A percentile compares a stretch with the other conserved stretches of the same genome.
These are phyloP conservation scores for Anisodus tanguticus DNA, from an alignment of 257 asterid genomes.

Conservation along the genomic window DNA sequence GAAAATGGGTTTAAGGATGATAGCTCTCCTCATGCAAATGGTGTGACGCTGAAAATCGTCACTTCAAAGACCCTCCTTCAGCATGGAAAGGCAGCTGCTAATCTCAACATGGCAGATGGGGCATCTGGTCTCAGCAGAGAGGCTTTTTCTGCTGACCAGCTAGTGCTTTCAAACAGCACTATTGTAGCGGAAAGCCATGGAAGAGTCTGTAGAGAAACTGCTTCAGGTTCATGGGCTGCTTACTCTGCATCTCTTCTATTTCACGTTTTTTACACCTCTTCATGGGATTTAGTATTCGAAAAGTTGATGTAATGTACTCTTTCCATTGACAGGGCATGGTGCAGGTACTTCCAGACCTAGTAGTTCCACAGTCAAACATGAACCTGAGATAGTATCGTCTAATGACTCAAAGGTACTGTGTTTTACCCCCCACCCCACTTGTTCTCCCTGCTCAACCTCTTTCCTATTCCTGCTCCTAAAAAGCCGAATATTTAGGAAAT, in stretches of 20 bases:
- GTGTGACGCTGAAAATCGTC: slow-evolving; percentile 35
- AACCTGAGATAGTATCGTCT: slow-evolving; percentile 41
- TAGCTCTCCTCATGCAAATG: slow-evolving; percentile 34
- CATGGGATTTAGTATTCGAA: slow-evolving; percentile 34
- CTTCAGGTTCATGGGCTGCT: slow-evolving; percentile 48
- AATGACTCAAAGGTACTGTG: slow-evolving; percentile 61
- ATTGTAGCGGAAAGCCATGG: slow-evolving; percentile 43
- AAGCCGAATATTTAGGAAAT: not conserved
- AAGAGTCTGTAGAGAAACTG: slow-evolving; percentile 41
- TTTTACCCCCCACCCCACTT: not conserved
- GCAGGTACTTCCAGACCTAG: slow-evolving; percentile 48
- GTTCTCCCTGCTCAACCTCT: not conserved
- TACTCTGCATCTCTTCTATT: slow-evolving; percentile 26
- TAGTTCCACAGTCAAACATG: slow-evolving; percentile 39
- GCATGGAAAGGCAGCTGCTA: slow-evolving; percentile 46
- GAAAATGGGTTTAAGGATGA: slow-evolving; percentile 42
- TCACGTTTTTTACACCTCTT: slow-evolving; percentile 23
- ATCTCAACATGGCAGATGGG: slow-evolving; percentile 41
- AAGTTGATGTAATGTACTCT: slow-evolving; percentile 25
- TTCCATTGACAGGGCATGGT: slow-evolving; percentile 45
- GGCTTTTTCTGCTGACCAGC: slow-evolving; percentile 47
- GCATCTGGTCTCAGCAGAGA: slow-evolving; percentile 46
- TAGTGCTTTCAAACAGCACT: slow-evolving; percentile 40
- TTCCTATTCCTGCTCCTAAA: not conserved
- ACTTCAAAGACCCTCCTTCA: slow-evolving; percentile 41